phyloP scores from a whole-genome alignment of 73 alveolate genomes.

The Stentor roeselii region DNA sequence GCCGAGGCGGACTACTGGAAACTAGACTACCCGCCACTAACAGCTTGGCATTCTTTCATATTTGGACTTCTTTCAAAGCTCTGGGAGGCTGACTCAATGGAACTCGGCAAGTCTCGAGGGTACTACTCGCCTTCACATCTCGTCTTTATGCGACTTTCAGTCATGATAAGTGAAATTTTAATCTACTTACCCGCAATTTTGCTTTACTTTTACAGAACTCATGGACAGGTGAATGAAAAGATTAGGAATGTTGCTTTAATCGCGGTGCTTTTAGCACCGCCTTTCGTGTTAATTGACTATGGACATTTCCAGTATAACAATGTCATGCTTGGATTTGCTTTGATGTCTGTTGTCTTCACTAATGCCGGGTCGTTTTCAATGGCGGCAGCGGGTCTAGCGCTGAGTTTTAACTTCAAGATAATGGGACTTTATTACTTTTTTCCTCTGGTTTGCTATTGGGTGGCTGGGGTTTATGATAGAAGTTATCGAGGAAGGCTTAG shows the following conservation, averaged over 20 bases:
- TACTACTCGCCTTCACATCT: slow-evolving; percentile 64
- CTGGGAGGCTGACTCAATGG: slow-evolving; percentile 65
- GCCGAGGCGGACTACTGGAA: slow-evolving; percentile 86
- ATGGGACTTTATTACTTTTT: slow-evolving; percentile 89
- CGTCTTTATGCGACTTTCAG: slow-evolving; percentile 39
- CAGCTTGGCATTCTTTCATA: slow-evolving; percentile 88
- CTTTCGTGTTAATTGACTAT: slow-evolving; percentile 87
- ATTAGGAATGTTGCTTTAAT: slow-evolving; percentile 45
- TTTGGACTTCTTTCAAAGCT: slow-evolving; percentile 51
- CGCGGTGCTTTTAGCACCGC: slow-evolving; percentile 54
- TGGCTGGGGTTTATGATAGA: not conserved
- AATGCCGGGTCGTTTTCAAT: not conserved
- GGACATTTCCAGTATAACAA: slow-evolving; percentile 93
- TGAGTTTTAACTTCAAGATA: slow-evolving; percentile 80
- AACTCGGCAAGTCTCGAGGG: slow-evolving; percentile 64
- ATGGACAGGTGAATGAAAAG: slow-evolving; percentile 18
- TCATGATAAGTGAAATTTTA: slow-evolving; percentile 34
- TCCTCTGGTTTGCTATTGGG: slow-evolving; percentile 57
- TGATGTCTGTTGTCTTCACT: not conserved
- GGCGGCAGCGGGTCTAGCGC: slow-evolving; percentile 63
- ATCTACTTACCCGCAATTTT: slow-evolving; percentile 48
- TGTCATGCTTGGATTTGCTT: slow-evolving; percentile 48
- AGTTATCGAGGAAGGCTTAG: not conserved
- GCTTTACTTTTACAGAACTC: slow-evolving; percentile 33
- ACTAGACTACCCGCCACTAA: slow-evolving; percentile 96